Conservation (phyloP, 352 stramenopile genomes). For the Thraustochytrium striatum region DNA sequence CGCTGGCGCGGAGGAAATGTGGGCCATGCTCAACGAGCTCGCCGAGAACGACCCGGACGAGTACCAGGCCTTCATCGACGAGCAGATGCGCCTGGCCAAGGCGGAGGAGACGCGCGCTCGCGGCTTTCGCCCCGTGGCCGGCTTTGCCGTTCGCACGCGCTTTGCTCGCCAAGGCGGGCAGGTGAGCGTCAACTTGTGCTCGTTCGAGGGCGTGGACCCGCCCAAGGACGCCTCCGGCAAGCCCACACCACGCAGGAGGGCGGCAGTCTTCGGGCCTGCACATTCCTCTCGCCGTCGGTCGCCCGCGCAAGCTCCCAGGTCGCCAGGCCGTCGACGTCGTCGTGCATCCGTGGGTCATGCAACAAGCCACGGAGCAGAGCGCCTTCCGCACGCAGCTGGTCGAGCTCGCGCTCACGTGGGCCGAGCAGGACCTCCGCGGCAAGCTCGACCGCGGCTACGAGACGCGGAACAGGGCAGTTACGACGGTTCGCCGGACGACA, state of each 20-base stretch:
- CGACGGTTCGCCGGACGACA: not conserved
- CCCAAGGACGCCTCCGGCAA: conserved; percentile 10
- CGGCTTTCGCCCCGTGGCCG: conserved; percentile 20
- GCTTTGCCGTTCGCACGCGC: not conserved
- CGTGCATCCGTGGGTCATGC: conserved; percentile 25
- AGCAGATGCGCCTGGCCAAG: conserved; percentile 10
- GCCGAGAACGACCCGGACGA: conserved; percentile 2
- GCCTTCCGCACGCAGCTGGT: not conserved
- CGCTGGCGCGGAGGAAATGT: not conserved
- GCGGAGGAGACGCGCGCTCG: not conserved
- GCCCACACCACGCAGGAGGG: not conserved
- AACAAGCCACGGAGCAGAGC: not conserved
- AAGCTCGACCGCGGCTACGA: conserved; percentile 22
- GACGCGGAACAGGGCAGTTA: too few species aligned
- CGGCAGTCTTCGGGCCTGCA: not conserved
- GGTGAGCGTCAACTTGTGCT: conserved; percentile 21
- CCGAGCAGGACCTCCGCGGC: conserved; percentile 1
- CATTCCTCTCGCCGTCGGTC: conserved; percentile 14
- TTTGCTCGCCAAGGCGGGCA: not conserved
- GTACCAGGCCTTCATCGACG: not conserved
- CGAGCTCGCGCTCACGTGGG: conserved; percentile 34
- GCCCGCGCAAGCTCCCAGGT: not conserved
- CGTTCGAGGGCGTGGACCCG: not conserved
- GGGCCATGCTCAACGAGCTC: conserved; percentile 19
- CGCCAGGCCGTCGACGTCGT: conserved; percentile 18